Evolutionary conservation across 331 rosid species (phyloP), one percentile per base, ranked within the genome.

Genomic region (Prunus yedoensis): DNA sequence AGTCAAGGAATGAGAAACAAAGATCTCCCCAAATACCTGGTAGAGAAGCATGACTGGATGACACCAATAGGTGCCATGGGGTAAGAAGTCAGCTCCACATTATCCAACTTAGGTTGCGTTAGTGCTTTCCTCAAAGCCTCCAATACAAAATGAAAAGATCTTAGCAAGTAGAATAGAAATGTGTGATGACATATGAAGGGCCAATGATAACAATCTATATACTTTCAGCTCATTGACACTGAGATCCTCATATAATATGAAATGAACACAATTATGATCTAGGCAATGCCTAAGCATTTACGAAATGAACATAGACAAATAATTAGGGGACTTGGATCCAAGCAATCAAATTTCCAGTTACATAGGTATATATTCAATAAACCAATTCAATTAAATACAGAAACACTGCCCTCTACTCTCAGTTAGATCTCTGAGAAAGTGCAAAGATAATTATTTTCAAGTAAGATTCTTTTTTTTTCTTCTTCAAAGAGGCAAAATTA

Each of bases 51-150:
- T 18, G 99, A 94, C 17, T 79, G 90, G 35, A 94, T 72, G 76
- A 58, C 65, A 54, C 97, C 99, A 84, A 94, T 94, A 68, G 99
- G 96, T 12, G 83, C 67, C 96, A 94, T 92, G 68, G 96, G 99
- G 81, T 85, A 94, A 66, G 81, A 77, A 70, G 83, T 80, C 52
- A 85, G 69, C 72, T 86, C 88, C 51, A 76, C 43, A 45, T 80
- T 79, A 50, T 84, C 81, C 76, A 85, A 68, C 35, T 88, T 78
- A 1, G 97, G 87, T 50, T 86, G 83, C 9, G 81, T 71, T 11
- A 89, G 61, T 58, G 86, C 78, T 54, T 92, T 79, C 86, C 99
- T 90, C 82, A 94, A 74, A 69, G 87, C 89, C 97, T 94, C 76
- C 76, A 76, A 41, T 15, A 21, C 43, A 58, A 52, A 72, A 10